Conservation (phyloP, 306 rosid species). For the Delonix regia region DNA sequence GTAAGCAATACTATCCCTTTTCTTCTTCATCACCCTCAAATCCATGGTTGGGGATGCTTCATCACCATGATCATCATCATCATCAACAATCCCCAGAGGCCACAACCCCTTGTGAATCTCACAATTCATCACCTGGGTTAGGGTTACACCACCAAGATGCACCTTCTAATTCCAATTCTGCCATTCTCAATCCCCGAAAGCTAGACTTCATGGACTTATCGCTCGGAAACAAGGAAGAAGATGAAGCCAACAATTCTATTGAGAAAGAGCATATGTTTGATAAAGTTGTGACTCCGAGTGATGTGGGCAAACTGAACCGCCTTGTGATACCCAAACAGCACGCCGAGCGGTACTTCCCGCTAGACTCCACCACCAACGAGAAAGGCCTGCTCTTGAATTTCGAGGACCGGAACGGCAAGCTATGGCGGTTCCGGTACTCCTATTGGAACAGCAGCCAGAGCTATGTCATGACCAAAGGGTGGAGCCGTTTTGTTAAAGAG, state of each 20-base stretch:
- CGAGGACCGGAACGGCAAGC: slow-evolving; percentile 67
- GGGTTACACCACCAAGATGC: slow-evolving; percentile 50
- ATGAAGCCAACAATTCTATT: slow-evolving; percentile 16
- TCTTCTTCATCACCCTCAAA: slow-evolving; percentile 30
- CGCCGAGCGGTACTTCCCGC: slow-evolving; percentile 81
- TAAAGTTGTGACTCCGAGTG: slow-evolving; percentile 88
- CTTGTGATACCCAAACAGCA: slow-evolving; percentile 83
- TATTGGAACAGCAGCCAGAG: slow-evolving; percentile 97
- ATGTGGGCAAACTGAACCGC: slow-evolving; percentile 85
- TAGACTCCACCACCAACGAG: slow-evolving; percentile 70
- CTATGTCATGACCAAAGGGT: slow-evolving; percentile 90
- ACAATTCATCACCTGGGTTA: slow-evolving; percentile 33
- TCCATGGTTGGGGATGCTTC: slow-evolving; percentile 24
- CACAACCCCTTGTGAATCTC: slow-evolving; percentile 20
- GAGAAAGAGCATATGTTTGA: slow-evolving; percentile 89
- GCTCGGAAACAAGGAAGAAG: slow-evolving; percentile 31
- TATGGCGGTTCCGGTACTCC: slow-evolving; percentile 82
- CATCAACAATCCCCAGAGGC: background rate
- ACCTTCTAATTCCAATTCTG: slow-evolving; percentile 16
- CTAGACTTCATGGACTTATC: slow-evolving; percentile 49
- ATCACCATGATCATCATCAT: background rate
- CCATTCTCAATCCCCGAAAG: background rate
- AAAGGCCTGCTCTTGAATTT: slow-evolving; percentile 77
- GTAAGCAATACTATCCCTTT: slow-evolving; percentile 31
- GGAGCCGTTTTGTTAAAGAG: slow-evolving; percentile 94